Evolutionary conservation across 2,329 filamentous ascomycete genomes (phyloP).

Genomic region (Orbilia quercus): DNA sequence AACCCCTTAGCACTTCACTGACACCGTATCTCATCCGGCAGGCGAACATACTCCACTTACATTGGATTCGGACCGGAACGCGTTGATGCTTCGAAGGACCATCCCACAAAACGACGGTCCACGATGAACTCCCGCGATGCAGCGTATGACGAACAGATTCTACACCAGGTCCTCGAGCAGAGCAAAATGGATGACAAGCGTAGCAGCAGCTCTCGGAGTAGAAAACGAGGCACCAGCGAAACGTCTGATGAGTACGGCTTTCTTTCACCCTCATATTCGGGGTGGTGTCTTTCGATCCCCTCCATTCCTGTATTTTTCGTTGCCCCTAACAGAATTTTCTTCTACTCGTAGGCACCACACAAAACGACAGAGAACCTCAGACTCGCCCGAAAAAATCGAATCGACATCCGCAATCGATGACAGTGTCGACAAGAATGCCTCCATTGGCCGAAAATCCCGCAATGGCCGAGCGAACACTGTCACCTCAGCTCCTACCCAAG

Average conservation of each 20-base stretch:
- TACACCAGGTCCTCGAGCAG: conserved; percentile 89
- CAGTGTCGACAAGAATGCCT: conserved; percentile 66
- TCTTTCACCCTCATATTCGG: conserved; percentile 18
- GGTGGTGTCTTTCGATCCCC: conserved; percentile 20
- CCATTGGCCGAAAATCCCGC: conserved; percentile 72
- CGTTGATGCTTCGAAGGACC: conserved; percentile 58
- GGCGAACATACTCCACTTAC: conserved; percentile 75
- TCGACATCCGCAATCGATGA: conserved; percentile 78
- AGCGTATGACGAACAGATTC: conserved; percentile 94
- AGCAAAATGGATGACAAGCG: conserved; percentile 82
- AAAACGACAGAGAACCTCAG: conserved; percentile 89
- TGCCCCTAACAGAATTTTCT: conserved; percentile 58
- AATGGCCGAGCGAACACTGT: conserved; percentile 63
- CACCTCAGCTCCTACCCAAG: conserved; percentile 45
- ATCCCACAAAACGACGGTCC: conserved; percentile 82
- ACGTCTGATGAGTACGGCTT: conserved; percentile 84
- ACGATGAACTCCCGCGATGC: conserved; percentile 98
- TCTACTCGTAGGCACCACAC: conserved; percentile 55
- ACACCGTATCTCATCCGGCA: conserved; percentile 62
- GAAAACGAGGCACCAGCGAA: conserved; percentile 87
- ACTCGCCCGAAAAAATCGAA: conserved; percentile 70
- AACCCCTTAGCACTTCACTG: conserved; percentile 31
- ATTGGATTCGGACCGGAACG: conserved; percentile 61
- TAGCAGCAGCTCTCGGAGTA: conserved; percentile 72
- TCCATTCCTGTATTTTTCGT: conserved; percentile 25